Base-by-base conservation (phyloP, 805 yeast species). In the Starmerella potacharoeniae region DNA sequence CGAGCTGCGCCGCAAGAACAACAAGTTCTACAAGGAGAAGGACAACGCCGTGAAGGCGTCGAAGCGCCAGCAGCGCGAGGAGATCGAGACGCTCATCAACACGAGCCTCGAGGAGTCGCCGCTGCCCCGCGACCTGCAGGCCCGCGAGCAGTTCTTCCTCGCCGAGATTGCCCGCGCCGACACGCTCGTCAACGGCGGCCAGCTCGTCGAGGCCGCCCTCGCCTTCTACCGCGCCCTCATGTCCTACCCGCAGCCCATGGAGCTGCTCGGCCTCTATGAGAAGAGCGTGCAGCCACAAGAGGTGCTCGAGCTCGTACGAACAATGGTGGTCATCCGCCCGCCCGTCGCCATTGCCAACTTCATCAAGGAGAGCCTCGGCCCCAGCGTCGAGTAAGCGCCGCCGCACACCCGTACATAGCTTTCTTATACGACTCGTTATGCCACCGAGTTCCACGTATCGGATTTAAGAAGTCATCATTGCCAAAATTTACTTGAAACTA, bases 161-260 rank as follows among this genome's bases (percentile, higher is more conserved):
- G 77, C 78, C 59, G 89, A 86, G 70, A 90, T 91, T 54, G 84
- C 88, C 57, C 67, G 75, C 49, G 97, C 96, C 69, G 97, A 91
- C 71, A 85, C 83, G 69, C 75, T 86, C 63, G 79, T 87, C 60
- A 74, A 78, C 60, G 82, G 84, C 58, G 87, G 85, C 69, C 56
- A 58, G 49, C 58, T 61, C 53, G 71, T 84, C 60, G 87, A 84
- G 57, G 83, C 97, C 46, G 97, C 98, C 40, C 75, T 90, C 62
- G 79, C 83, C 62, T 93, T 89, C 78, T 93, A 93, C 79, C 86
- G 87, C 71, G 97, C 97, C 13, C 77, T 93, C 67, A 80, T 87
- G 43, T 90, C 89, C 51, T 91, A 90, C 71, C 97, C 98, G 58
- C 84, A 85, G 70, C 99, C 98, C 57, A 83, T 95, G 55, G 96